Conservation (phyloP, 2,329 filamentous ascomycete species). For the Colletotrichum acutatum region DNA sequence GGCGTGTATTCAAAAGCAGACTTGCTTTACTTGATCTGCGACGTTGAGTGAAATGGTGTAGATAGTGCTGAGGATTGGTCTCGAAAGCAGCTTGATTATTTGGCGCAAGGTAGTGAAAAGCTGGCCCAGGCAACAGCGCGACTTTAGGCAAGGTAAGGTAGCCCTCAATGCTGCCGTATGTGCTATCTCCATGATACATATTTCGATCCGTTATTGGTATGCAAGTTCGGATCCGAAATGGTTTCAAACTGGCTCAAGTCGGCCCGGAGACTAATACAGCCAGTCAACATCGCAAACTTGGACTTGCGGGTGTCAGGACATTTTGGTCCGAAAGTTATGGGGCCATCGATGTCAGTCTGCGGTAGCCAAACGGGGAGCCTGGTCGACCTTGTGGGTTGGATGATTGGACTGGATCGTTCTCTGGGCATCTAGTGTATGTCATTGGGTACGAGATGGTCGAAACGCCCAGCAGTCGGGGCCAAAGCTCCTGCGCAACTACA, state of each 20-base stretch:
- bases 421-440: background rate
- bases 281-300: background rate
- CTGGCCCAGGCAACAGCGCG: too few species aligned
- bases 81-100: background rate
- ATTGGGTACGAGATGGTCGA: constrained; percentile 17
- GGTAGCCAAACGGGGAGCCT: constrained; percentile 22
- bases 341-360: constrained; percentile 20
- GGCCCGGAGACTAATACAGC: constrained; percentile 4
- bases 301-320: constrained; percentile 18
- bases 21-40: background rate
- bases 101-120: too few species aligned
- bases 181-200: background rate
- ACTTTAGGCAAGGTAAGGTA: too few species aligned
- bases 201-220: background rate
- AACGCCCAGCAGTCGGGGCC: background rate
- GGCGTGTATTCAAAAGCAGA: background rate
- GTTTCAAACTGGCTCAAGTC: background rate
- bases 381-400: constrained; percentile 25
- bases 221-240: background rate
- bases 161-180: background rate
- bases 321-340: constrained; percentile 33
- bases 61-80: background rate
- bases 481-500: constrained; percentile 1
- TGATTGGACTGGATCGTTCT: constrained; percentile 32
- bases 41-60: background rate